Conservation (phyloP, 2,329 filamentous ascomycete species). For the Beauveria asiatica region DNA sequence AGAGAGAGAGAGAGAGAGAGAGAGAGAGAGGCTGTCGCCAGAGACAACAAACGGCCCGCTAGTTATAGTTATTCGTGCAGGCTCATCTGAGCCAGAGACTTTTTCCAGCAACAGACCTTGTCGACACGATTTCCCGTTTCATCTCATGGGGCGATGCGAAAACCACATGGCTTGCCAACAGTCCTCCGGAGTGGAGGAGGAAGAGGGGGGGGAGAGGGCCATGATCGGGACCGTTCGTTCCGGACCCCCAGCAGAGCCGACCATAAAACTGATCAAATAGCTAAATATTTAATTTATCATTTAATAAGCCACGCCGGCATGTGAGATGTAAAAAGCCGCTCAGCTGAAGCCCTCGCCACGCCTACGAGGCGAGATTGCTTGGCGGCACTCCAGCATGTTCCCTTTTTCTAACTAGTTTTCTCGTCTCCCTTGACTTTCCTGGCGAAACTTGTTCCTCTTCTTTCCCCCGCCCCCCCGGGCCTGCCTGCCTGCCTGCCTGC, state of each 20-base stretch:
- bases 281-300: too few relatives aligned
- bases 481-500: too few relatives aligned
- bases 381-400: neutral
- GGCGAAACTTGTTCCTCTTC: neutral
- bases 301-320: neutral
- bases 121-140: neutral
- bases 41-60: too few relatives aligned
- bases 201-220: neutral
- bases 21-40: too few relatives aligned
- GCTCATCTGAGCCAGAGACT: too few relatives aligned
- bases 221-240: conserved; percentile 9
- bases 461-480: neutral
- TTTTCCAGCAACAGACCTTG: neutral
- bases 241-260: neutral
- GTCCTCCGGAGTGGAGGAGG: neutral
- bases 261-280: neutral
- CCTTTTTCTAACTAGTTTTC: neutral
- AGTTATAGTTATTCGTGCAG: too few relatives aligned
- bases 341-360: conserved; percentile 8
- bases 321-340: neutral
- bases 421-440: neutral
- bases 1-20: too few relatives aligned
- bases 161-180: neutral
- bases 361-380: conserved; percentile 2
- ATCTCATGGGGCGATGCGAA: neutral